Conservation (phyloP, 202 grass and related monocot genomes). For the Tripidium arundinaceum region DNA sequence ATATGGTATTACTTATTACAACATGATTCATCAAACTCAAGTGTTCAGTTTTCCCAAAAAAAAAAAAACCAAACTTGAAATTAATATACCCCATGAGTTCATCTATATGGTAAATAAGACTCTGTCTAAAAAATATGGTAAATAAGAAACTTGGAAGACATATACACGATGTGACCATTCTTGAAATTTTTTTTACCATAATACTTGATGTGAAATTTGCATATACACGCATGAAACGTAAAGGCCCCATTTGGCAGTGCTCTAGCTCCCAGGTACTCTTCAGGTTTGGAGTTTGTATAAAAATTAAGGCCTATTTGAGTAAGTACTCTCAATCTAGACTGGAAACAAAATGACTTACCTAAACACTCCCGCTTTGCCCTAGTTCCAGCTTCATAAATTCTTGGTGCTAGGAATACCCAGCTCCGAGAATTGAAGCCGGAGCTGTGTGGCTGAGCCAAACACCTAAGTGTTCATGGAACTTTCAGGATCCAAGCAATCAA, state of each 20-base stretch:
- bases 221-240: constrained; percentile 1
- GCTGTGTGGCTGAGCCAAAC: neutral
- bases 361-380: neutral
- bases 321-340: neutral
- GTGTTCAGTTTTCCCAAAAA: too few relatives aligned
- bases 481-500: neutral
- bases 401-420: neutral
- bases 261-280: neutral
- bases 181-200: constrained; percentile 3
- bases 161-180: constrained; percentile 2
- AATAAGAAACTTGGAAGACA: constrained; percentile 10
- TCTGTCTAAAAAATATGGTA: neutral
- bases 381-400: neutral
- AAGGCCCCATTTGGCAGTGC: neutral
- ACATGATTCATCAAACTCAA: too few relatives aligned
- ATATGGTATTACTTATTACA: too few relatives aligned
- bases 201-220: neutral
- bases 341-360: neutral
- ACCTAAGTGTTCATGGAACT: neutral
- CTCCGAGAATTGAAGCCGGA: neutral
- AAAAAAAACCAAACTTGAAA: constrained; percentile 6
- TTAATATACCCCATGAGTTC: neutral
- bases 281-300: neutral
- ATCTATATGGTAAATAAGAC: neutral
- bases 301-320: neutral